Base-by-base conservation (phyloP, 1,284 basidiomycete species). In the Melampsora americana region DNA sequence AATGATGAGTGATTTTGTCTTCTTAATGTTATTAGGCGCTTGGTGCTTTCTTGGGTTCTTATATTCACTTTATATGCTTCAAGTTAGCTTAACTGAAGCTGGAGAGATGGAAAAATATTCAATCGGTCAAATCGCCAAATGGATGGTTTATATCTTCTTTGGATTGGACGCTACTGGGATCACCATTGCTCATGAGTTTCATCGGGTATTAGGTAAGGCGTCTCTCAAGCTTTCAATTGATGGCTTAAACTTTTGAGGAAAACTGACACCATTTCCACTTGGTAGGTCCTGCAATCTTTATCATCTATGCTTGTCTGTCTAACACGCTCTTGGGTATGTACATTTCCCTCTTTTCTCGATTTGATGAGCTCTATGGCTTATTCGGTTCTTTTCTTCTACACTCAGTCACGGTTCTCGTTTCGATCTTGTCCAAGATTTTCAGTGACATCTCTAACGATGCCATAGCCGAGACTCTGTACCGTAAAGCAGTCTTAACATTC, bases 1-100 rank as follows among this genome's bases (percentile, higher is more conserved):
- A 0, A 84, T 84, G 83, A 62, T 84, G 1, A 79, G 80, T 5
- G 80, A 83, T 60, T 83, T 83, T 69, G 67, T 79, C 23, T 82
- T 79, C 66, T 81, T 84, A 48, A 82, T 84, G 75, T 78, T 80
- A 64, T 69, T 81, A 44, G 80, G 80, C 30, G 76, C 79, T 62
- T 79, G 65, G 77, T 78, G 62, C 30, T 71, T 53, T n/a, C 16
- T 75, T 11, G 73, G 73, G 16, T 75, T 75, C 30, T 35, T 64
- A 2, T 75, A 68, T 48, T 48, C 73, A 1, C 59, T 75, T 12
- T 75, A 75, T 59, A 67, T 65, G 16, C 46, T 75, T 5, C 73
- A 75, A 42, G 48, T 53, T 20, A 62, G 64, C 14, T 65, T 66
- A 48, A 39, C 39, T 14, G 71, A 74, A n/a, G 60, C 64, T 7